These are phyloP conservation scores for Phytophthora uliginosa DNA, from an alignment of 352 stramenopile genomes.

Conservation along the genomic window DNA sequence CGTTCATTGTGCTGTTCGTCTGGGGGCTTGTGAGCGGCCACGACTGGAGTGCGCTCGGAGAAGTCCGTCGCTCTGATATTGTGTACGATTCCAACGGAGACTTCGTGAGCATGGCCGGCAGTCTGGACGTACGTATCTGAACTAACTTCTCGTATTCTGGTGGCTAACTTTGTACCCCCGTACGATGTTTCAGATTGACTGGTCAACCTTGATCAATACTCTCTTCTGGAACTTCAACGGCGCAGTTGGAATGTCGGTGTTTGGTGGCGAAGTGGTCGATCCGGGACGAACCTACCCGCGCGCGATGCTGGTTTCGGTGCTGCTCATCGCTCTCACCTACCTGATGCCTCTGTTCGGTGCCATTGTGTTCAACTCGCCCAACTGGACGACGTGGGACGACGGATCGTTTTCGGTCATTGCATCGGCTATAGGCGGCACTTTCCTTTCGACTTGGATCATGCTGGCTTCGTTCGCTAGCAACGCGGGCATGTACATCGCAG, in stretches of 20 bases:
- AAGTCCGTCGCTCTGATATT: constrained; percentile 50
- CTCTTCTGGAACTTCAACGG: constrained; percentile 98
- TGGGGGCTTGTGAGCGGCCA: constrained; percentile 44
- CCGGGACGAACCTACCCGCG: constrained; percentile 83
- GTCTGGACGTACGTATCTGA: constrained; percentile 24
- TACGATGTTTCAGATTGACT: constrained; percentile 26
- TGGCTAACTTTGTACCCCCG: constrained; percentile 3
- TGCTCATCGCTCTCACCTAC: constrained; percentile 88
- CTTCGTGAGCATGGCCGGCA: constrained; percentile 50
- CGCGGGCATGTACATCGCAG: constrained; percentile 93
- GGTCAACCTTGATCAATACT: constrained; percentile 93
- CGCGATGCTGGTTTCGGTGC: constrained; percentile 84
- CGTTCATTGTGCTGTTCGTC: constrained; percentile 88
- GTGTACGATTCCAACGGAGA: constrained; percentile 43
- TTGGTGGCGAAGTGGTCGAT: constrained; percentile 91
- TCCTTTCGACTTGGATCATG: constrained; percentile 93
- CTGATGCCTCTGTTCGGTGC: constrained; percentile 90
- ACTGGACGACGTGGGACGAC: constrained; percentile 91
- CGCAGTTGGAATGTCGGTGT: constrained; percentile 90
- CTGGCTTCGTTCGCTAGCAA: constrained; percentile 92
- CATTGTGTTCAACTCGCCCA: constrained; percentile 71
- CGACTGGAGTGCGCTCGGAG: constrained; percentile 49
- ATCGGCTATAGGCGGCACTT: constrained; percentile 86
- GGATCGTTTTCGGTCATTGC: constrained; percentile 92
- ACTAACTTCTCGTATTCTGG: background rate